Conservation (phyloP, 1,139 yeast species). For the Diutina scorzettiae region DNA sequence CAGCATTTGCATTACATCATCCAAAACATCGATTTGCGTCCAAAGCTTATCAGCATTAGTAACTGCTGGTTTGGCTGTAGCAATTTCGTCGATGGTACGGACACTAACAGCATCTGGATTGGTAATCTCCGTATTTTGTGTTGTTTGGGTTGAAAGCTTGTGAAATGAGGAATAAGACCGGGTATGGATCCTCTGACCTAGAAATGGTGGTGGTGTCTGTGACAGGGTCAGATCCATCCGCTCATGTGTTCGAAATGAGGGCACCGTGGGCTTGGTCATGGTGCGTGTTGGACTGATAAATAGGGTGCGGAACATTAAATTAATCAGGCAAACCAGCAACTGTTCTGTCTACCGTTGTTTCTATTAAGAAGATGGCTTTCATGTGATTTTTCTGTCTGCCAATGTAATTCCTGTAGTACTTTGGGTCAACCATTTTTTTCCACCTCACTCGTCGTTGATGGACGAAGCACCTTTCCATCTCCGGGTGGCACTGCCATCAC, state of each 20-base stretch:
- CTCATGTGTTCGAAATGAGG: too few species aligned
- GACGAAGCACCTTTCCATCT: too few species aligned
- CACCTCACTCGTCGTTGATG: too few species aligned
- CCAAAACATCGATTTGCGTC: conserved; percentile 81
- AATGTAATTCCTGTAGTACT: too few species aligned
- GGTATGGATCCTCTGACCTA: not conserved
- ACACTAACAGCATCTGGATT: conserved; percentile 13
- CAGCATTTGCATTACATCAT: conserved; percentile 64
- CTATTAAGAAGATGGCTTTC: too few species aligned
- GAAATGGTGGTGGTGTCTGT: not conserved
- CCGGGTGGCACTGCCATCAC: not conserved
- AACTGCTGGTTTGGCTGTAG: conserved; percentile 38
- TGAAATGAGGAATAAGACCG: conserved; percentile 1
- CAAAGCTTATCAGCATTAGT: conserved; percentile 65
- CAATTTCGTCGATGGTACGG: conserved; percentile 30
- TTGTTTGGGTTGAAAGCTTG: not conserved
- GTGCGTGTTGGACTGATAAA: too few species aligned
- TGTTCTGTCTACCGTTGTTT: too few species aligned
- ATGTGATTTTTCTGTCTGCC: too few species aligned
- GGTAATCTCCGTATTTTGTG: not conserved
- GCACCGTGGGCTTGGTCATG: too few species aligned
- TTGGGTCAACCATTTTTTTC: too few species aligned
- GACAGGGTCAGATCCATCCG: not conserved
- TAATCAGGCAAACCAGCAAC: too few species aligned
- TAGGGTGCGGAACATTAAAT: too few species aligned